phyloP scores from a whole-genome alignment of 192 early-diverging fungal species.

The Entomortierella chlamydospora region DNA sequence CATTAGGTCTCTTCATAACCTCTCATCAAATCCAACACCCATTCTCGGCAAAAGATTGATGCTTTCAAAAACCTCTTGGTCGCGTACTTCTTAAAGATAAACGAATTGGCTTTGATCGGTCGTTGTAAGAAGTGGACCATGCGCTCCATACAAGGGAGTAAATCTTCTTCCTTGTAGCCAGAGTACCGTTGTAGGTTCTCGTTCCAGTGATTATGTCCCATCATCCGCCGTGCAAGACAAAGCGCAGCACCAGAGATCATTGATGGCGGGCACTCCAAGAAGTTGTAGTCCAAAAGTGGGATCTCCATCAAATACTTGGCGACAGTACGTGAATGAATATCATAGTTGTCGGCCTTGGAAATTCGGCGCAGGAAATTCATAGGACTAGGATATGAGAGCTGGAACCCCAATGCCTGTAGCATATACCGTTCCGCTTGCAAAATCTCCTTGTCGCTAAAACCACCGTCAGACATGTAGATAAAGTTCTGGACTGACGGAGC shows the following conservation, averaged over 20 bases:
- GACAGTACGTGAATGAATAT: slow-evolving; percentile 89
- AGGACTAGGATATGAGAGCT: slow-evolving; percentile 90
- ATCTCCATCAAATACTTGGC: slow-evolving; percentile 99
- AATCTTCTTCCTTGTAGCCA: slow-evolving; percentile 78
- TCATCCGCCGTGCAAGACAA: slow-evolving; percentile 87
- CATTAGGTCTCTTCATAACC: neutral
- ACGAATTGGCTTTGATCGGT: slow-evolving; percentile 65
- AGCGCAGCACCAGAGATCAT: slow-evolving; percentile 81
- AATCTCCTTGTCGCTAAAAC: slow-evolving; percentile 86
- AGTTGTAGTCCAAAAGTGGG: slow-evolving; percentile 85
- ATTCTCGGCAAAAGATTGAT: slow-evolving; percentile 83
- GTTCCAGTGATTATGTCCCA: slow-evolving; percentile 76
- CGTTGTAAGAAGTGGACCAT: slow-evolving; percentile 78
- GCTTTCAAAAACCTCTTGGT: slow-evolving; percentile 84
- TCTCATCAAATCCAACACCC: slow-evolving; percentile 62
- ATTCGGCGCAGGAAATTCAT: slow-evolving; percentile 92
- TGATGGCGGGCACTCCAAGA: slow-evolving; percentile 78
- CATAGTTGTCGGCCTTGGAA: slow-evolving; percentile 90
- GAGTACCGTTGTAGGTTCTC: slow-evolving; percentile 81
- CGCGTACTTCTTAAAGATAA: slow-evolving; percentile 88
- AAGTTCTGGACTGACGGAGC: slow-evolving; percentile 88
- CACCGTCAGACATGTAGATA: slow-evolving; percentile 86
- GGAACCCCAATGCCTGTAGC: slow-evolving; percentile 87
- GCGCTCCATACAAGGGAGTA: slow-evolving; percentile 71
- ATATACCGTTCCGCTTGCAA: slow-evolving; percentile 93